phyloP scores from a whole-genome alignment of 192 early-diverging fungal genomes.

The Funneliformis mosseae region DNA sequence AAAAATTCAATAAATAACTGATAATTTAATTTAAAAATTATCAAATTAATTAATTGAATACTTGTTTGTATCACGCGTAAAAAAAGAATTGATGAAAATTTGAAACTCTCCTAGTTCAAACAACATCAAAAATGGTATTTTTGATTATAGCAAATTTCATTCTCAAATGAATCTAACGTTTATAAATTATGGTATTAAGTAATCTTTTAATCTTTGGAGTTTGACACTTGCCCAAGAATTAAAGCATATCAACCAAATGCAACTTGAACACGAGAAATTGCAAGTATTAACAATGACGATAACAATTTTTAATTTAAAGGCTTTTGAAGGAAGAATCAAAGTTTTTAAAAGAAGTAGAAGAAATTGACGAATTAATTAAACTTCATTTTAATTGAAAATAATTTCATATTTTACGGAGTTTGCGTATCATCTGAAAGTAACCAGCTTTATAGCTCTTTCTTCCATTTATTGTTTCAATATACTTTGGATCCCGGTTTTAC shows the following conservation, averaged over 20 bases:
- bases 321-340: not conserved
- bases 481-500: constrained; percentile 22
- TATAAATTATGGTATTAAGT: not conserved
- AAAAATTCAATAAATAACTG: not conserved
- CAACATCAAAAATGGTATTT: not conserved
- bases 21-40: not conserved
- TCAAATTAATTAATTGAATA: not conserved
- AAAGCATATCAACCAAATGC: not conserved
- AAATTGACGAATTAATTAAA: constrained; percentile 13
- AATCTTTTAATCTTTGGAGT: not conserved
- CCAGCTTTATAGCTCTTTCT: constrained; percentile 3
- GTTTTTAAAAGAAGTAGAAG: not conserved
- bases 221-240: not conserved
- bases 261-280: constrained; percentile 1
- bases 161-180: constrained; percentile 11
- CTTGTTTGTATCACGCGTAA: not conserved
- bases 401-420: no score
- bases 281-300: not conserved
- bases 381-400: no score
- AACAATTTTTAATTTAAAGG: not conserved
- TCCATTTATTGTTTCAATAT: constrained; percentile 34
- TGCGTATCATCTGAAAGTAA: no score
- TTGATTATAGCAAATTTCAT: constrained; percentile 9
- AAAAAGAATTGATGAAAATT: constrained; percentile 17
- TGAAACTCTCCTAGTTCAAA: not conserved